These are phyloP conservation scores for Dendrostoma leiphaemia DNA, from an alignment of 2,329 filamentous ascomycete species.

Conservation along the genomic window DNA sequence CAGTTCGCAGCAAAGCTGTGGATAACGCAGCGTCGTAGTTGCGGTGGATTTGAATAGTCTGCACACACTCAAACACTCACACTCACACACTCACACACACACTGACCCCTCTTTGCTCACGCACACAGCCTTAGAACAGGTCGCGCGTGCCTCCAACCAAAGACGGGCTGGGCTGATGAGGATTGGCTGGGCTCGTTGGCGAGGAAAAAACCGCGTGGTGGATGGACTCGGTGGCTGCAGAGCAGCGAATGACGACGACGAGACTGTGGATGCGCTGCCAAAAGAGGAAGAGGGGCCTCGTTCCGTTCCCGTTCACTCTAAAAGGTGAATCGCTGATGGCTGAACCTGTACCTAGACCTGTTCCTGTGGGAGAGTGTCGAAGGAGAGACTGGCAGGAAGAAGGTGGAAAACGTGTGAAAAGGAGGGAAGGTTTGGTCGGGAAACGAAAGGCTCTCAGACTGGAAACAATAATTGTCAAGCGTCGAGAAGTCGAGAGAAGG, in stretches of 20 bases:
- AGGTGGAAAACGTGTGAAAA: neutral
- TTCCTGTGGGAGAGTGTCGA: neutral
- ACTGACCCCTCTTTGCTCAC: too few relatives aligned
- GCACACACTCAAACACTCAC: neutral
- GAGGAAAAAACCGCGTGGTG: neutral
- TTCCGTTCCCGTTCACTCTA: neutral
- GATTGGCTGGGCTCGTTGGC: neutral
- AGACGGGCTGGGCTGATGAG: neutral
- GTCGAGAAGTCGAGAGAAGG: too few relatives aligned
- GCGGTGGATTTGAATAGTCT: constrained; percentile 3
- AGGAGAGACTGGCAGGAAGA: constrained; percentile 8
- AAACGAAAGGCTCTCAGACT: neutral
- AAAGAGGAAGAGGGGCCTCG: neutral
- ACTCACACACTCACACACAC: too few relatives aligned
- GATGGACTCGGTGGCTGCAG: neutral
- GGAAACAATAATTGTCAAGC: neutral
- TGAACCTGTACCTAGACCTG: neutral
- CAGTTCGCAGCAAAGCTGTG: neutral
- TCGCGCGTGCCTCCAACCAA: neutral
- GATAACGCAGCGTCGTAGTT: neutral
- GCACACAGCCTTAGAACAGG: too few relatives aligned
- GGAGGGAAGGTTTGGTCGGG: neutral
- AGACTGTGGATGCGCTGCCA: neutral
- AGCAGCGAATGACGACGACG: neutral
- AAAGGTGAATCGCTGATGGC: neutral